These are phyloP conservation scores for Ambrosiella beaveri DNA, from an alignment of 2,329 filamentous ascomycete species.

Conservation along the genomic window DNA sequence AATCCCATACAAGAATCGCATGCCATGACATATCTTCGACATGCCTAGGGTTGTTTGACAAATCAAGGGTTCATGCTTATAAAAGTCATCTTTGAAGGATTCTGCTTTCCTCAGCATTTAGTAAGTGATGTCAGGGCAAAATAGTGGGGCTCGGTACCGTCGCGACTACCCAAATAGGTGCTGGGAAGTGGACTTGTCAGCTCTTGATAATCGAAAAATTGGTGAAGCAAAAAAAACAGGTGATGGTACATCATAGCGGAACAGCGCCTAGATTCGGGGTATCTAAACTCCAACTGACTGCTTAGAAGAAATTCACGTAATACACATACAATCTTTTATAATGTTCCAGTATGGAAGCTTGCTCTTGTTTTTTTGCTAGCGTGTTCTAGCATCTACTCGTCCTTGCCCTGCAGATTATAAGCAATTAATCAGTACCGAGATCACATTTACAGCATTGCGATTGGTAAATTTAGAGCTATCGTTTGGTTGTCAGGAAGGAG, in stretches of 20 bases:
- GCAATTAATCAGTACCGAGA: neutral
- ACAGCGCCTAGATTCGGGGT: neutral
- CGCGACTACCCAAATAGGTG: neutral
- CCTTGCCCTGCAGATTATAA: neutral
- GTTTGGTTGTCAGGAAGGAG: neutral
- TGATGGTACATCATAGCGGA: neutral
- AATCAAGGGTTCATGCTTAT: neutral
- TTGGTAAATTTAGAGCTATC: neutral
- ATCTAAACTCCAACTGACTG: too few species aligned
- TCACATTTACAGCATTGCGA: neutral
- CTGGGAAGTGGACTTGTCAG: slow-evolving; percentile 5
- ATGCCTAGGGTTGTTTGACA: neutral
- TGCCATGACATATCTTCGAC: neutral
- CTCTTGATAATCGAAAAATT: slow-evolving; percentile 10
- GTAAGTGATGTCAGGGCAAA: neutral
- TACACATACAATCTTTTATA: neutral
- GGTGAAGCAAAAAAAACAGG: neutral
- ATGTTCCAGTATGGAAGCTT: neutral
- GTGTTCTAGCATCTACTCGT: neutral
- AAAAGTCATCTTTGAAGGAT: neutral
- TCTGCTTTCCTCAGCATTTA: slow-evolving; percentile 3
- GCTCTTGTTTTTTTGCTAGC: neutral
- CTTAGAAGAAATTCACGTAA: neutral
- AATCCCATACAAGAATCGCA: too few species aligned
- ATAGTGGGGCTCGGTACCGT: slow-evolving; percentile 3